Conservation (phyloP, 306 rosid genomes). For the Quercus wislizeni region DNA sequence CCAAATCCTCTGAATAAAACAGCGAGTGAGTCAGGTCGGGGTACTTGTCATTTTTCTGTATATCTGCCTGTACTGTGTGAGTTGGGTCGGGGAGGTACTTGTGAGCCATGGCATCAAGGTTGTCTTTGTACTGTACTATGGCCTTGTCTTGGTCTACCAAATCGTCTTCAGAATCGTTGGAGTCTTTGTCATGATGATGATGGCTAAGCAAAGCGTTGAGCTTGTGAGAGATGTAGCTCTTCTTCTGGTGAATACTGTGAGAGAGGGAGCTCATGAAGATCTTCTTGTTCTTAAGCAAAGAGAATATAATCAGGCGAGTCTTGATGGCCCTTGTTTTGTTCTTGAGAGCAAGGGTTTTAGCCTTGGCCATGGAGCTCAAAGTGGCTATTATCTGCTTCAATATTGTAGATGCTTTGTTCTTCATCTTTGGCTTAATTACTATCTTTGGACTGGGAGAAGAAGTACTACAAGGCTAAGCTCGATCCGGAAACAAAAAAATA, state of each 20-base stretch:
- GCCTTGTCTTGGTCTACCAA: constrained; percentile 1
- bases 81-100: constrained; percentile 27
- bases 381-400: constrained; percentile 32
- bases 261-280: constrained; percentile 41
- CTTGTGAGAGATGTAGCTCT: constrained; percentile 42
- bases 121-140: neutral
- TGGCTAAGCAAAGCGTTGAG: constrained; percentile 34
- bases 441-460: neutral
- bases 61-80: constrained; percentile 16
- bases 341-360: constrained; percentile 39
- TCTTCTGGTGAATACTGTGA: constrained; percentile 14
- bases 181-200: neutral
- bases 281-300: constrained; percentile 43
- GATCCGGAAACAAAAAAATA: neutral
- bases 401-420: constrained; percentile 27
- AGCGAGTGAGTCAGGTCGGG: constrained; percentile 39
- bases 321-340: constrained; percentile 44
- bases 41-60: constrained; percentile 4
- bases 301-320: constrained; percentile 43
- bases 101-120: neutral
- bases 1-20: constrained; percentile 22
- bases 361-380: constrained; percentile 41
- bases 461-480: neutral
- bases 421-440: constrained; percentile 24
- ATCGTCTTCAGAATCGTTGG: constrained; percentile 13